Conservation (phyloP, 1,284 basidiomycete genomes). For the Trichosporon faecale region DNA sequence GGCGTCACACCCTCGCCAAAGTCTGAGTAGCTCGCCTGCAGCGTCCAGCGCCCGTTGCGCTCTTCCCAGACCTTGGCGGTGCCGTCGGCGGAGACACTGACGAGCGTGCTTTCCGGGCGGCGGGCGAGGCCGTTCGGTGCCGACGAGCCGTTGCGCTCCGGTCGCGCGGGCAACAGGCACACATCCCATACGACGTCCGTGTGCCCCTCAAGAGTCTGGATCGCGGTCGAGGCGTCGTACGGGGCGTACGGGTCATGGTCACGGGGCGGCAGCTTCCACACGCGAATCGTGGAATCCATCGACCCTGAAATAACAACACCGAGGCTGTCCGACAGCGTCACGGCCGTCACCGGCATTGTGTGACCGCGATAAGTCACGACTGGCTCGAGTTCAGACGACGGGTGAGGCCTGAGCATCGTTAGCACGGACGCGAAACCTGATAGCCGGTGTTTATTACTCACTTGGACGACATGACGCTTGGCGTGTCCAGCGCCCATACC, state of each 20-base stretch:
- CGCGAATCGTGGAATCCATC: slow-evolving; percentile 81
- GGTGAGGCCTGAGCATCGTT: not conserved
- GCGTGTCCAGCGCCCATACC: slow-evolving; percentile 63
- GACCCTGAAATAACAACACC: slow-evolving; percentile 84
- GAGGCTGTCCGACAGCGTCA: slow-evolving; percentile 75
- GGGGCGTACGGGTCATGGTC: slow-evolving; percentile 76
- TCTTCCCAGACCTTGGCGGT: slow-evolving; percentile 85
- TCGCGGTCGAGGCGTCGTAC: slow-evolving; percentile 71
- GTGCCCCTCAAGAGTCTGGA: slow-evolving; percentile 82
- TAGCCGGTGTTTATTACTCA: slow-evolving; percentile 24
- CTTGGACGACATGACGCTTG: slow-evolving; percentile 35
- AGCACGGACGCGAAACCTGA: not conserved
- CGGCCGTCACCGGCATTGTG: slow-evolving; percentile 82
- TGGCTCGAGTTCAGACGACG: slow-evolving; percentile 72
- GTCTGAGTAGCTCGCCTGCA: slow-evolving; percentile 32
- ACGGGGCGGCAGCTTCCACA: slow-evolving; percentile 76
- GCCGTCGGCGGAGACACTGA: slow-evolving; percentile 87
- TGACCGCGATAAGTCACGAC: slow-evolving; percentile 90
- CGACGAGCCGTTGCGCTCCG: not conserved
- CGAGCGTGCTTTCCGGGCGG: slow-evolving; percentile 59
- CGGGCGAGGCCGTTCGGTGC: not conserved
- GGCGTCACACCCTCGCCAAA: slow-evolving; percentile 55
- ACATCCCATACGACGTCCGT: slow-evolving; percentile 95
- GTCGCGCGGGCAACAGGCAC: slow-evolving; percentile 54
- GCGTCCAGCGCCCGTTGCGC: slow-evolving; percentile 22